Conservation (phyloP, 1,284 basidiomycete species). For the Volvariella volvacea region DNA sequence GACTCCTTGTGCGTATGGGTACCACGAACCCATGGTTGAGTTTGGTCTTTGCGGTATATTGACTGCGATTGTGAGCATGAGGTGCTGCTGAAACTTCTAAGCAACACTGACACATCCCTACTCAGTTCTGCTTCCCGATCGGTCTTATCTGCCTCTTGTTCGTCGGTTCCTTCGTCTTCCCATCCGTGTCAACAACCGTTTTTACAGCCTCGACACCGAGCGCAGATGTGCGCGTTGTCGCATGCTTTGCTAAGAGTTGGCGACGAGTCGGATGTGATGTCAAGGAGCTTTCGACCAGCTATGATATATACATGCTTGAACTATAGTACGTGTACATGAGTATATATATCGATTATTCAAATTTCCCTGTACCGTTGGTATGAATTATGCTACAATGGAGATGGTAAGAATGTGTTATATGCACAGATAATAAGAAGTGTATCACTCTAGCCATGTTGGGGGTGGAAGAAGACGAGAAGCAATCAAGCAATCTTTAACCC, state of each 20-base stretch:
- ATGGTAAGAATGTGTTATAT: too few relatives aligned
- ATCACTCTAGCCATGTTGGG: background rate
- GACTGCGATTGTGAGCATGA: slow-evolving; percentile 25
- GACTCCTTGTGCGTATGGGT: slow-evolving; percentile 19
- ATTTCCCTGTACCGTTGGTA: too few relatives aligned
- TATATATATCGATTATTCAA: too few relatives aligned
- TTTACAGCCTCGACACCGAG: slow-evolving; percentile 26
- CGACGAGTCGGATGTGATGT: background rate
- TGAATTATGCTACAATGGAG: too few relatives aligned
- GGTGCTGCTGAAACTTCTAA: background rate
- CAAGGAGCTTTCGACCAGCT: too few relatives aligned
- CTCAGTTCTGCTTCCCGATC: slow-evolving; percentile 28
- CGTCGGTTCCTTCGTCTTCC: slow-evolving; percentile 8
- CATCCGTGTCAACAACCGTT: background rate
- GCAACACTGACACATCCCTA: too few relatives aligned
- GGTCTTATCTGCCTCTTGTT: slow-evolving; percentile 31
- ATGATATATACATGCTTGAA: too few relatives aligned
- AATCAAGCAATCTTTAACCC: slow-evolving; percentile 81
- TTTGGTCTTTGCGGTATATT: slow-evolving; percentile 36
- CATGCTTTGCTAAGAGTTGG: background rate
- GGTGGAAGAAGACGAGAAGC: slow-evolving; percentile 40
- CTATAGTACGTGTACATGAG: too few relatives aligned
- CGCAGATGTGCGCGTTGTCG: slow-evolving; percentile 23
- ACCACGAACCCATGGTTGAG: slow-evolving; percentile 25
- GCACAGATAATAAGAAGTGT: too few relatives aligned